Base-by-base conservation (phyloP, 345 rosid genomes). In the Sapria himalayana region DNA sequence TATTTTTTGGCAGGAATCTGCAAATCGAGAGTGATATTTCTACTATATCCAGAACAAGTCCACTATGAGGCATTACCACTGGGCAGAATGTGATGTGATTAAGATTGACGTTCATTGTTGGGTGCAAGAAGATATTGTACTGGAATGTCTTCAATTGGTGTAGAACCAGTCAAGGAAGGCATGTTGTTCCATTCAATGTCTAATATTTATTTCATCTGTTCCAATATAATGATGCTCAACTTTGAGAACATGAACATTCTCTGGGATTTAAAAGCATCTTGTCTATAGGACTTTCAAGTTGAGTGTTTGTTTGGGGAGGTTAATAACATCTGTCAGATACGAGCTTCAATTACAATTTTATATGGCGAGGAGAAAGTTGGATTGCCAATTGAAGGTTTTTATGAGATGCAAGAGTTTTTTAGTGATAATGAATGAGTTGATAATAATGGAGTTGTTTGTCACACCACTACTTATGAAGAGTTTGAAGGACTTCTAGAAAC, bases 161-260 rank as follows among this genome's bases (percentile, higher is more conserved):
- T 72, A 59, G 94, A 89, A 57, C 64, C 81, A 25, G 91, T 76
- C 45, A 72, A 93, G 71, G 98, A 82, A 62, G 78, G 78, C 50
- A 89, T 89, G 98, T 81, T 89, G 85, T 89, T 89, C 39, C 93
- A 94, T n/a, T 63, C 82, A 51, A 74, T 89, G 98, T 89, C 82
- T 62, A 82, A 74, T 62, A 89, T 93, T 45, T 85, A 92, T 25
- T 89, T 89, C 63, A 89, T 89, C 59, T 70, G 98, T 48, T 89
- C 98, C 58, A 82, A 89, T 69, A 89, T 89, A 70, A 49, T 89
- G 69, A 82, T 89, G 59, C 74, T 89, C 55, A 82, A 78, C 59
- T 52, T 93, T 21, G 98, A 89, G 46, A 81, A 89, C 63, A 67
- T 89, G 71, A 94, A 89, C 56, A 79, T 82, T 63, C 94, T 78